These are phyloP conservation scores for Angomonas ambiguus DNA, from an alignment of 208 protist species.

Conservation along the genomic window DNA sequence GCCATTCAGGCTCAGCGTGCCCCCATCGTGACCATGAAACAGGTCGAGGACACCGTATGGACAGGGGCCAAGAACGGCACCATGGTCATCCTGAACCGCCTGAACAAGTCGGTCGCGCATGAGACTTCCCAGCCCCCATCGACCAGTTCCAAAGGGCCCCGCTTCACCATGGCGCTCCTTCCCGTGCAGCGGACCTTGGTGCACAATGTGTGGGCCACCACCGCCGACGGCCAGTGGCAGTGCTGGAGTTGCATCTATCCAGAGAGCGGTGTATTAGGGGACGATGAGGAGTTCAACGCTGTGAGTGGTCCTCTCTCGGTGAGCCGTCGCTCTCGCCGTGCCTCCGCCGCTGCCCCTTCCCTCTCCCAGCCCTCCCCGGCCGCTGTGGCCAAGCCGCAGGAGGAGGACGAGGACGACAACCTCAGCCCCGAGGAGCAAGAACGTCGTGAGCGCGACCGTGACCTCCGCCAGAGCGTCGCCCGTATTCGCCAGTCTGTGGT, in stretches of 20 bases:
- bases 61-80: slow-evolving; percentile 60
- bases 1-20: slow-evolving; percentile 39
- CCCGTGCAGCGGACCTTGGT: slow-evolving; percentile 31
- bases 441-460: slow-evolving; percentile 13
- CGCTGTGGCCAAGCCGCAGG: not conserved
- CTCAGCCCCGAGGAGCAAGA: slow-evolving; percentile 17
- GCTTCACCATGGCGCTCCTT: slow-evolving; percentile 31
- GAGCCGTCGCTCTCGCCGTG: slow-evolving; percentile 16
- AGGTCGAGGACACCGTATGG: slow-evolving; percentile 62
- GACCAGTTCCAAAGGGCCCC: slow-evolving; percentile 10
- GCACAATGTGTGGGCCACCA: slow-evolving; percentile 41
- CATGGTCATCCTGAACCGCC: slow-evolving; percentile 47
- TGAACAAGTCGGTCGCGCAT: slow-evolving; percentile 34
- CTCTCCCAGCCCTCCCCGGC: slow-evolving; percentile 2
- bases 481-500: slow-evolving; percentile 29
- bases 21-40: slow-evolving; percentile 40
- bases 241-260: slow-evolving; percentile 39
- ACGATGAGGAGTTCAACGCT: slow-evolving; percentile 6
- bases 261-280: slow-evolving; percentile 10
- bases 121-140: slow-evolving; percentile 29
- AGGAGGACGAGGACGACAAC: slow-evolving; percentile 5
- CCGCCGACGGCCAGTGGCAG: slow-evolving; percentile 37
- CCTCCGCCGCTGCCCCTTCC: slow-evolving; percentile 10
- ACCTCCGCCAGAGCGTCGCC: slow-evolving; percentile 38
- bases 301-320: slow-evolving; percentile 12